Evolutionary conservation across 768 basidiomycete genomes (phyloP), one percentile per base, ranked within the genome.

Genomic region (Lentinula raphanica): DNA sequence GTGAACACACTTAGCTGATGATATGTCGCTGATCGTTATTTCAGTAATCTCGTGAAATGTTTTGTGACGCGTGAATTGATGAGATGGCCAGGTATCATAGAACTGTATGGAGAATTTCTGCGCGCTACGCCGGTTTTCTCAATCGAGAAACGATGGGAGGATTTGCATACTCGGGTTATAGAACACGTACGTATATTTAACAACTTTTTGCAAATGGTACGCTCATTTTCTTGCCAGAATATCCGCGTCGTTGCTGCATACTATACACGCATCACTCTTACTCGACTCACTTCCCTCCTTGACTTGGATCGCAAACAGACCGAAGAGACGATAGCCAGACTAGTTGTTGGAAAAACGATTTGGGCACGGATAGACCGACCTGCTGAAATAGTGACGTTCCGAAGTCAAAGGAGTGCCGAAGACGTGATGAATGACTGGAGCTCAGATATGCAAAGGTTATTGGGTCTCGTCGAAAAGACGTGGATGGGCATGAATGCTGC

Each of bases 371-470:
- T 93, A 62, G 96, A 99, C 71, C 84, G 97, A 58, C 94, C 94
- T 50, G 79, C 88, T 2, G 95, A 94, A 3, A 82, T 98, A 56
- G 84, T 99, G 57, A 88, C 79, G 67, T 99, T 99, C 79, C 84
- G 85, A 64, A 83, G 80, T 64, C 90, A 88, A 72, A 85, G 86
- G 63, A 86, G 80, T 56, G 83, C 91, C 1, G 95, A 98, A 68
- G 94, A 97, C 65, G 88, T 94, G 5, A 88, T 99, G 87, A 98
- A 98, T 68, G 92, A 93, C 61, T 99, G 97, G 96, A 95, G 93
- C 72, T 90, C 87, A 21, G 95, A 98, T 67, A 93, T 99, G 83
- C 90, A 88, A 66, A 94, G 90, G 74, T 74, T 99, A 66, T 78
- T 99, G 60, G 83, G 89, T 17, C 73, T 97, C 40, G 91, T 94